Conservation (phyloP, 163 green algal species). For the Prototheca wickerhamii region DNA sequence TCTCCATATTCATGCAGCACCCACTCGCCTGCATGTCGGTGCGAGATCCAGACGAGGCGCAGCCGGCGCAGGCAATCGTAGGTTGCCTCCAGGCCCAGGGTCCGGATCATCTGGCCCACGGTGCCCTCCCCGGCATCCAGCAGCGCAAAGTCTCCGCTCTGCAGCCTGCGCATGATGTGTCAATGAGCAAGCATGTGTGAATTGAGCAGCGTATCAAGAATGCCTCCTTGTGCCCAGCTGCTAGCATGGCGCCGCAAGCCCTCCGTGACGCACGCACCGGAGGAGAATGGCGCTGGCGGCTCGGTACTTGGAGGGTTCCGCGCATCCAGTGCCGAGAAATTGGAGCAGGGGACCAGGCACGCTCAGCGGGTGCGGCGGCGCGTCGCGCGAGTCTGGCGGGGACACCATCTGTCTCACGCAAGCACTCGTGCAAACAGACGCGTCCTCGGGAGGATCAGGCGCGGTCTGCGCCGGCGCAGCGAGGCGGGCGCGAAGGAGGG, state of each 20-base stretch:
- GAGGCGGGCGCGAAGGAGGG: no score
- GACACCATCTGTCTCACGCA: no score
- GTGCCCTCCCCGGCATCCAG: constrained; percentile 62
- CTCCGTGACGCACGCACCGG: no score
- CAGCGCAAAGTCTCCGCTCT: constrained; percentile 32
- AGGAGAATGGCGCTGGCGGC: constrained; percentile 50
- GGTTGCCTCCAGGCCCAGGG: constrained; percentile 4
- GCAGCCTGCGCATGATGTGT: constrained; percentile 22
- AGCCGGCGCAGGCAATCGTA: constrained; percentile 23
- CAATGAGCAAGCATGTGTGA: no score
- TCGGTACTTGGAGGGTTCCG: constrained; percentile 64
- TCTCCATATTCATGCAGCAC: no score
- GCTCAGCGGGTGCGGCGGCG: neutral
- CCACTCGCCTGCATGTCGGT: constrained; percentile 51
- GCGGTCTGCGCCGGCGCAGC: no score
- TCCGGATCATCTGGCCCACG: constrained; percentile 34
- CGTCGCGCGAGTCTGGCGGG: no score
- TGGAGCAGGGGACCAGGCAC: constrained; percentile 14
- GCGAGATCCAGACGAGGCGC: constrained; percentile 56
- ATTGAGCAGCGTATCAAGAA: no score
- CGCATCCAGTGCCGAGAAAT: constrained; percentile 66
- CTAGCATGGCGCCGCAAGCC: no score
- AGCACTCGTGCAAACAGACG: no score
- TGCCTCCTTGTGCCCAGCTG: no score
- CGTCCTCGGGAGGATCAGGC: no score